Conservation (phyloP, 2,329 filamentous ascomycete genomes). For the Didymella lethalis region DNA sequence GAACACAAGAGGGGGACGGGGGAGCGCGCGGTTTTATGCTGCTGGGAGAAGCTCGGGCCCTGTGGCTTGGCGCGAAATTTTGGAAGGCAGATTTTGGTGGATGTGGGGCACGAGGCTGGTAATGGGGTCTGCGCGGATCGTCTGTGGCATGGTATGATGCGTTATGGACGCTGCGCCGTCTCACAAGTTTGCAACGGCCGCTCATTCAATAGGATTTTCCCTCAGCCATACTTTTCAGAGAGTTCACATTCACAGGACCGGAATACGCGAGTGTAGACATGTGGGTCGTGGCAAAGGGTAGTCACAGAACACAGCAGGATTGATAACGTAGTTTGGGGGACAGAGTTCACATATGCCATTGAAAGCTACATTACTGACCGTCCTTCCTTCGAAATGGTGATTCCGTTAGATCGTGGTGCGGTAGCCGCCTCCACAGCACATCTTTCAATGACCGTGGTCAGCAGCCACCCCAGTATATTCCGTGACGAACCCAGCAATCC, state of each 20-base stretch:
- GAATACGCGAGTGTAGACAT: too few species aligned
- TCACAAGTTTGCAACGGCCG: too few species aligned
- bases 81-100: neutral
- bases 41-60: neutral
- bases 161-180: too few species aligned
- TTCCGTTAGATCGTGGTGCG: conserved; percentile 32
- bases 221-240: too few species aligned
- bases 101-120: conserved; percentile 4
- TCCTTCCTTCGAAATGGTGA: conserved; percentile 27
- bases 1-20: conserved; percentile 34
- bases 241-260: too few species aligned
- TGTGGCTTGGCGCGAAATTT: conserved; percentile 10
- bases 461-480: conserved; percentile 25
- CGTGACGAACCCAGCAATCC: conserved; percentile 25
- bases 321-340: neutral
- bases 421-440: conserved; percentile 22
- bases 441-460: conserved; percentile 9
- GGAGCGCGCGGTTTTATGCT: conserved; percentile 32
- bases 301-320: neutral
- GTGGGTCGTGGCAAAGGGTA: too few species aligned
- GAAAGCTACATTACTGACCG: conserved; percentile 44
- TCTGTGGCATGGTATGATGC: too few species aligned
- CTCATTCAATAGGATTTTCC: too few species aligned
- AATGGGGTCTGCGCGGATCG: neutral
- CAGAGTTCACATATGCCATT: conserved; percentile 22